A percentile compares a stretch with the other conserved stretches of the same genome.
Evolutionary conservation across 495 filamentous ascomycete species (phyloP).

Genomic region (Lepraria neglecta): DNA sequence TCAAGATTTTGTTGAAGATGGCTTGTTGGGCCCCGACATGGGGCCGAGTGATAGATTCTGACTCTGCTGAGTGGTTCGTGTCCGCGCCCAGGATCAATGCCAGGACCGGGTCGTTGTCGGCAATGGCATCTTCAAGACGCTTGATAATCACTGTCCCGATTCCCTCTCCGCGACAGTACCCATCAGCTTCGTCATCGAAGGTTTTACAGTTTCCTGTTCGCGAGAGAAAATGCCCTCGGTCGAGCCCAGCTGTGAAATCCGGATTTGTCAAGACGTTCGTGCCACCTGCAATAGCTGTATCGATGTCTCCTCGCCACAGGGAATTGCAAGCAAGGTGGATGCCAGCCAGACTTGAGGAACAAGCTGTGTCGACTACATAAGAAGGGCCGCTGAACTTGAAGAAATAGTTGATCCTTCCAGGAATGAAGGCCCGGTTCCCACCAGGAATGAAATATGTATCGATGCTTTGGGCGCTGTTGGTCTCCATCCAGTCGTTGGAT

Average conservation of each 20-base stretch:
- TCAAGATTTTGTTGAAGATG: constrained; percentile 58
- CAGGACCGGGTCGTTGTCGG: constrained; percentile 65
- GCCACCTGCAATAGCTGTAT: constrained; percentile 77
- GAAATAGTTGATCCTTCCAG: constrained; percentile 43
- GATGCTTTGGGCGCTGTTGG: constrained; percentile 27
- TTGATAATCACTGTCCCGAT: constrained; percentile 69
- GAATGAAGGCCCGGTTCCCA: constrained; percentile 28
- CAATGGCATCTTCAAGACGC: constrained; percentile 65
- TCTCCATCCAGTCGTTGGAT: constrained; percentile 20
- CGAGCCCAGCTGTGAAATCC: constrained; percentile 74
- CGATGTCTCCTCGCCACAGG: constrained; percentile 70
- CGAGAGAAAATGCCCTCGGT: constrained; percentile 67
- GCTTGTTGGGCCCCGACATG: constrained; percentile 61
- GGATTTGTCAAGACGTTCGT: constrained; percentile 74
- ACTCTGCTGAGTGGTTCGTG: constrained; percentile 71
- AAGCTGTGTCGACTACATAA: constrained; percentile 71
- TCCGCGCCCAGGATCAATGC: constrained; percentile 59
- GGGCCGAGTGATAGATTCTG: constrained; percentile 72
- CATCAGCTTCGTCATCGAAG: constrained; percentile 69
- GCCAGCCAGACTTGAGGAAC: constrained; percentile 61
- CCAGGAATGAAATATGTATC: constrained; percentile 32
- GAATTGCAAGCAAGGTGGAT: constrained; percentile 71
- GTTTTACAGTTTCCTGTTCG: constrained; percentile 74
- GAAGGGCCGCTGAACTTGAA: constrained; percentile 70
- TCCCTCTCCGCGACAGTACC: constrained; percentile 71